Conservation (phyloP, 225 moss, liverwort and hornwort genomes). For the Rhytidiadelphus loreus region DNA sequence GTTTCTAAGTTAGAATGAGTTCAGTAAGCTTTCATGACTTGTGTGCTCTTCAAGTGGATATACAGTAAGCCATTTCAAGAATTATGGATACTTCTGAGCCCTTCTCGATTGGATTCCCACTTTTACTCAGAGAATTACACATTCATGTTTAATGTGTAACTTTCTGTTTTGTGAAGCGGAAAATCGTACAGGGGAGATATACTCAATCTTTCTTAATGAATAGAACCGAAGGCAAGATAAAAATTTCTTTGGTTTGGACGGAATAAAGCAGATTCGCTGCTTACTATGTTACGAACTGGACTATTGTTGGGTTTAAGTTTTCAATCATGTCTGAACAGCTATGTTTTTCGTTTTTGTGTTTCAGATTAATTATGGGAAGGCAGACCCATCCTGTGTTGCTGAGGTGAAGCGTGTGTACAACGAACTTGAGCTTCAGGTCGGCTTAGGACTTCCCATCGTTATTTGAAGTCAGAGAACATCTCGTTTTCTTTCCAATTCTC, state of each 20-base stretch:
- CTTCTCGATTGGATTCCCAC: not conserved
- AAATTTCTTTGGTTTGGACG: not conserved
- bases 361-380: constrained; percentile 84
- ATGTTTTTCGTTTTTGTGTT: not conserved
- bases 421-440: constrained; percentile 74
- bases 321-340: not conserved
- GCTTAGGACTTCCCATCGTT: not conserved
- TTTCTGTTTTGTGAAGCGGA: not conserved
- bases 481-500: not conserved
- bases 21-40: not conserved
- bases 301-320: no score
- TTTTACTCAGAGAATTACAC: not conserved
- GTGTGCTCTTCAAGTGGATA: not conserved
- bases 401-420: constrained; percentile 71
- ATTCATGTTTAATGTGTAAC: not conserved
- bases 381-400: constrained; percentile 57
- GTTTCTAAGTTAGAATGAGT: not conserved
- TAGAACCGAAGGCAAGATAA: not conserved
- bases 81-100: not conserved
- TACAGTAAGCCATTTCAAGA: not conserved
- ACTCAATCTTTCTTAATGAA: not conserved
- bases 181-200: not conserved
- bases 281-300: not conserved
- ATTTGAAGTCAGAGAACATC: not conserved
- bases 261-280: not conserved